Percentiles rank a stretch among this genome's conserved stretches.
Evolutionary conservation across 805 yeast genomes (phyloP).

Genomic region (Kluyveromyces siamensis): DNA sequence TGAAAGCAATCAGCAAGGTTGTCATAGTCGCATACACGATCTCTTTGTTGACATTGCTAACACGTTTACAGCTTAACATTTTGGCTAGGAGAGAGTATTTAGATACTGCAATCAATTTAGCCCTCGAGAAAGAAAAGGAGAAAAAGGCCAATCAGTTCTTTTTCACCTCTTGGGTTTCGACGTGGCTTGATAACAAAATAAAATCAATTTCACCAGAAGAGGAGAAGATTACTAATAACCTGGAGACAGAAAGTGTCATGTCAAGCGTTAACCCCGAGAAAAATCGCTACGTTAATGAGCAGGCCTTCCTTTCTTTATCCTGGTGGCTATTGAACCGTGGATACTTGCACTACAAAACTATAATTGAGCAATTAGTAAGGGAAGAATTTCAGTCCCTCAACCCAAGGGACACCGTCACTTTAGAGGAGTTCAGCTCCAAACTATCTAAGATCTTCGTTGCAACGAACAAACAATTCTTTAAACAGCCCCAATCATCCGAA

Average conservation of each 20-base stretch:
- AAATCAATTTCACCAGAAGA: neutral
- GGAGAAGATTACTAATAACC: neutral
- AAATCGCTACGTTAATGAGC: conserved; percentile 53
- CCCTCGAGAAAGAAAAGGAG: conserved; percentile 27
- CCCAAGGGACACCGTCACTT: conserved; percentile 63
- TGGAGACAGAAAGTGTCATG: neutral
- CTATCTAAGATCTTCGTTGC: conserved; percentile 30
- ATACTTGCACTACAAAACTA: conserved; percentile 49
- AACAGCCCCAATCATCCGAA: conserved; percentile 23
- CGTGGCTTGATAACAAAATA: neutral
- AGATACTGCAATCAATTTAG: conserved; percentile 65
- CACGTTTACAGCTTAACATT: conserved; percentile 80
- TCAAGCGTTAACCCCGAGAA: conserved; percentile 6
- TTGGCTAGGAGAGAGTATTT: conserved; percentile 81
- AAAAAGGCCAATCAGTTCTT: conserved; percentile 3
- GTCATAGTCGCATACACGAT: conserved; percentile 62
- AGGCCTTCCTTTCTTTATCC: conserved; percentile 74
- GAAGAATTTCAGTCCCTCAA: conserved; percentile 52
- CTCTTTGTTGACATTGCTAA: conserved; percentile 62
- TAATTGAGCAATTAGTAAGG: conserved; percentile 48
- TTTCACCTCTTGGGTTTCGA: conserved; percentile 4
- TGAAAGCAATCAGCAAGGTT: conserved; percentile 62
- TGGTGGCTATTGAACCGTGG: conserved; percentile 95
- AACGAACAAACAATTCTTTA: conserved; percentile 25
- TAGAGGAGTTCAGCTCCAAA: conserved; percentile 47